Evolutionary conservation across 2,329 filamentous ascomycete genomes (phyloP), one percentile per base, ranked within the genome.

Genomic region (Macrophomina pseudophaseolina): DNA sequence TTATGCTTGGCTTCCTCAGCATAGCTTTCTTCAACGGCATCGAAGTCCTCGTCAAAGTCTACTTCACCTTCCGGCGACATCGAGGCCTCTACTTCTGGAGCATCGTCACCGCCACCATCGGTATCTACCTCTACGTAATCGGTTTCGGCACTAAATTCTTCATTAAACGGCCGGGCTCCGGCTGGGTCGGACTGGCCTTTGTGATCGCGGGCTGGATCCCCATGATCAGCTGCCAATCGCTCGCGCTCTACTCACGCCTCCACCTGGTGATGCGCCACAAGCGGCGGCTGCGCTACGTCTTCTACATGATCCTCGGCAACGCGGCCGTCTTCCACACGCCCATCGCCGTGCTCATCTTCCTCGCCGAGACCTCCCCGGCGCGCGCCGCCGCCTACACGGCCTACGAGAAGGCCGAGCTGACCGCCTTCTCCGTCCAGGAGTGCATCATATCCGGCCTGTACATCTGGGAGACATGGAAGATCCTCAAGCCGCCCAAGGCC

Each of bases 231-330:
- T 87, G 87, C 1, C 86, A 89, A 72, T 84, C 84, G 0, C 71
- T 89, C 12, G 87, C 90, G 1, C 78, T 90, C 1, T 90, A 87
- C 78, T 89, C 87, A 0, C 82, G 88, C 7, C 80, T 90, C 0
- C 86, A 89, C 72, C 79, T 90, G 1, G 81, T 90, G 12, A 76
- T 87, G 3, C 82, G 82, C n/a, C 84, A 86, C 53, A 77, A 80
- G 9, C 75, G 74, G 1, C 74, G 83, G 2, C 78, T 89, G 0
- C 81, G 80, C 5, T 78, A 80, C 8, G 82, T 87, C 0, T 77
- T 88, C 0, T 80, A 73, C 65, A 87, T 90, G 83, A 90, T 90
- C 67, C 80, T 88, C 48, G 71, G 80, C 67, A 83, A 88, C 70
- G 81, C 80, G n/a, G 69, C 88, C 49, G 64, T 87, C 11, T 75